Conservation (phyloP, 371 early-diverging fungal species). For the Lichtheimia hyalospora region DNA sequence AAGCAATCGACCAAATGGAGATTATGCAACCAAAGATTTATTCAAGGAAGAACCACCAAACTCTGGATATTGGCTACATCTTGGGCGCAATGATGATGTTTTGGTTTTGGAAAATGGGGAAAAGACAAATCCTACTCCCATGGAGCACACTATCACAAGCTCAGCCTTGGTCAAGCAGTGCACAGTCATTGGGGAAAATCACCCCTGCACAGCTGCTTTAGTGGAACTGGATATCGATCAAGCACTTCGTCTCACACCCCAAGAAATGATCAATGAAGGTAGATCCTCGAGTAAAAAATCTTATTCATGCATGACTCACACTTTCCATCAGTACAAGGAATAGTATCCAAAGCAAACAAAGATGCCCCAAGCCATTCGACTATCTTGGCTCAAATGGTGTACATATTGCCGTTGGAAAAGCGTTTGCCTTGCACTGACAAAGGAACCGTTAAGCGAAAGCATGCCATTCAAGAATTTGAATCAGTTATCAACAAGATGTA, state of each 20-base stretch:
- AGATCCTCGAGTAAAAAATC: too few species aligned
- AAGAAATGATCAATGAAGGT: constrained; percentile 12
- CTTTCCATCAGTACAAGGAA: constrained; percentile 9
- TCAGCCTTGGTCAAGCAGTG: constrained; percentile 18
- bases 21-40: constrained; percentile 27
- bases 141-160: constrained; percentile 23
- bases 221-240: constrained; percentile 18
- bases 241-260: constrained; percentile 5
- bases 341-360: constrained; percentile 26
- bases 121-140: constrained; percentile 35
- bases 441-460: constrained; percentile 23
- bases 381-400: constrained; percentile 32
- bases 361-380: constrained; percentile 26
- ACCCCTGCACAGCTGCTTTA: constrained; percentile 23
- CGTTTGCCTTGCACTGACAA: constrained; percentile 26
- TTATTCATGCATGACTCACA: too few species aligned
- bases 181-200: constrained; percentile 23
- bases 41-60: constrained; percentile 8
- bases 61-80: constrained; percentile 15
- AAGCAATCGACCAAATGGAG: constrained; percentile 21
- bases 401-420: constrained; percentile 25
- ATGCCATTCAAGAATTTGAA: constrained; percentile 12
- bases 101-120: constrained; percentile 34
- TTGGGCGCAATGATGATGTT: constrained; percentile 31
- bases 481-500: constrained; percentile 28